Base-by-base conservation (phyloP, 306 rosid genomes). In the Begonia peltatifolia region DNA sequence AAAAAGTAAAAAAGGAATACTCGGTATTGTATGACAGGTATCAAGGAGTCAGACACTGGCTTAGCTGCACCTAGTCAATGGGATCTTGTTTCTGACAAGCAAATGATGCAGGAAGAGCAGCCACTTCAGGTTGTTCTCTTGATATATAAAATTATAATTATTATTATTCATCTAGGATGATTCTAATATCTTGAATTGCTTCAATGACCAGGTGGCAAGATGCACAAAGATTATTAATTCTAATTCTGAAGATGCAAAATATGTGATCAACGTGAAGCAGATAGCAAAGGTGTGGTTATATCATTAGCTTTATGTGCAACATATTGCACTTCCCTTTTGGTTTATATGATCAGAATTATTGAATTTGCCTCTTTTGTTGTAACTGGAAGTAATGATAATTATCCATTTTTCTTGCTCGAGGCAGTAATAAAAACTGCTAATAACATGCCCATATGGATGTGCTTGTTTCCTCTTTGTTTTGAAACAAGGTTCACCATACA, bases 71-170 rank as follows among this genome's bases (percentile, higher is more conserved):
- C 99, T 49, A 92, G 99, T 70, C 99, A 92, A 67, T 92, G 96
- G 94, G 99, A 92, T 81, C 99, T 87, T 65, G 96, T 92, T 55
- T 92, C 99, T 36, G 99, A 92, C 70, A 92, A 92, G 81, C 99
- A 92, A 54, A 86, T 92, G 99, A 92, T 92, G 99, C 99, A 92
- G 72, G 99, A 92, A 72, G 99, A 92, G 83, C 96, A 92, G 68
- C 99, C 99, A 50, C 96, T 92, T 65, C 99, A 92, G 93, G 99
- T 86, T 46, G 46, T 17, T 12, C 57, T 63, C 47, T 8, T 15
- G 8, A 23, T 23, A 23, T 23, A 23, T 23, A 23, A 23, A 23
- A 23, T 23, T 23, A 23, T 23, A 23, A 2, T 2, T 23, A 23
- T 23, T 23, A 5, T 23, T 5, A 23, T 23, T 23, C 5, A 23